Percentiles rank a stretch among this genome's conserved stretches.
Evolutionary conservation across 2,329 filamentous ascomycete species (phyloP).

Genomic region (Colletotrichum orchidophilum): DNA sequence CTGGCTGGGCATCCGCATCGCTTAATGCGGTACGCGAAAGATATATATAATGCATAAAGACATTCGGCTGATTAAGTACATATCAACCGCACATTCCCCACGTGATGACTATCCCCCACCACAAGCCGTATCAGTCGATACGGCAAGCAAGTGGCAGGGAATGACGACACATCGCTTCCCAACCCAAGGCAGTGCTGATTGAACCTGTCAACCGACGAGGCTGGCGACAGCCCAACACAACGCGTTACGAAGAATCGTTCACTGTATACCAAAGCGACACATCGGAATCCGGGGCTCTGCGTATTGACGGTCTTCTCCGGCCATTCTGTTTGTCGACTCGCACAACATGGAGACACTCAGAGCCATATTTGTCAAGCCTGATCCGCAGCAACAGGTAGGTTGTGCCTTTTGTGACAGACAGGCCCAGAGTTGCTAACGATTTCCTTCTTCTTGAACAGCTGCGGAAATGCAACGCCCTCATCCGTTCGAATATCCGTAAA

Average conservation of each 20-base stretch:
- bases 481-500: slow-evolving; percentile 90
- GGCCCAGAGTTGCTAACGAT: neutral
- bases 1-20: neutral
- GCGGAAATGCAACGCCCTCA: slow-evolving; percentile 92
- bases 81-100: slow-evolving; percentile 2
- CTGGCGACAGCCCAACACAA: slow-evolving; percentile 21
- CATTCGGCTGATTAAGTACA: neutral
- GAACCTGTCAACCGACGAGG: slow-evolving; percentile 27
- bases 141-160: slow-evolving; percentile 14
- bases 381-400: slow-evolving; percentile 89
- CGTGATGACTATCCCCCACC: slow-evolving; percentile 32
- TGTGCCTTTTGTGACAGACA: neutral
- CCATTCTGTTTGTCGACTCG: slow-evolving; percentile 4
- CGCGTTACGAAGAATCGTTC: slow-evolving; percentile 2
- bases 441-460: slow-evolving; percentile 63
- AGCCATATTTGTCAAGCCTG: slow-evolving; percentile 88
- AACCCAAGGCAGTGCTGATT: slow-evolving; percentile 27
- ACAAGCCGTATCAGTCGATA: slow-evolving; percentile 22
- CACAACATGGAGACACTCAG: slow-evolving; percentile 84
- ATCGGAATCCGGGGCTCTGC: neutral
- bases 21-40: neutral
- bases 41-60: neutral
- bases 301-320: slow-evolving; percentile 3
- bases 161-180: slow-evolving; percentile 31
- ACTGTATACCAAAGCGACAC: neutral